A percentile compares a stretch with the other conserved stretches of the same genome.
Evolutionary conservation across 495 filamentous ascomycete genomes (phyloP).

Genomic region (Xylaria nigripes): DNA sequence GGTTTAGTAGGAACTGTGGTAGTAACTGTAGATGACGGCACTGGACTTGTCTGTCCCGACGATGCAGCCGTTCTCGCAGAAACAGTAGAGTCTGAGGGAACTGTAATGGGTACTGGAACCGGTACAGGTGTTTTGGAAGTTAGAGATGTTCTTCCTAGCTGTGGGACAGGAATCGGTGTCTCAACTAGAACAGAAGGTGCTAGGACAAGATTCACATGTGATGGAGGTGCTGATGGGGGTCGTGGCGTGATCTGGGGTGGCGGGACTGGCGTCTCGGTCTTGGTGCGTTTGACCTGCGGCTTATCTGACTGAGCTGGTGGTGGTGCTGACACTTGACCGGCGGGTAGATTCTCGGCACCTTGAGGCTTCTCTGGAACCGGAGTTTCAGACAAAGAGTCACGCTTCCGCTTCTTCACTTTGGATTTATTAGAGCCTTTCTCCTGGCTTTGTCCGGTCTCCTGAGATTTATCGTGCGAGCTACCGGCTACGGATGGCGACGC

Average conservation of each 20-base stretch:
- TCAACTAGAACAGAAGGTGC: conserved; percentile 28
- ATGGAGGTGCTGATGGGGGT: conserved; percentile 24
- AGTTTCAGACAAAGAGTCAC: conserved; percentile 39
- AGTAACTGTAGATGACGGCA: conserved; percentile 17
- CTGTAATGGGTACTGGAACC: conserved; percentile 17
- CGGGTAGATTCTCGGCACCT: conserved; percentile 19
- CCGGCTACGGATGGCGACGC: conserved; percentile 23
- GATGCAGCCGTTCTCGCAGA: conserved; percentile 24
- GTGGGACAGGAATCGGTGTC: conserved; percentile 45
- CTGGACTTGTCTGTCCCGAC: conserved; percentile 19
- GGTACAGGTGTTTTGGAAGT: conserved; percentile 40
- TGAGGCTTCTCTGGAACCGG: conserved; percentile 36
- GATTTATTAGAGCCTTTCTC: conserved; percentile 18
- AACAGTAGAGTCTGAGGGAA: conserved; percentile 22
- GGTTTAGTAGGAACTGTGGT: conserved; percentile 22
- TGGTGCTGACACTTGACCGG: conserved; percentile 17
- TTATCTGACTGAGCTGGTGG: conserved; percentile 19
- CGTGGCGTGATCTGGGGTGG: conserved; percentile 33
- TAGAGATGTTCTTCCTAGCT: conserved; percentile 40
- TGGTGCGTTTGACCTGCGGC: conserved; percentile 47
- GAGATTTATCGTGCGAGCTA: conserved; percentile 17
- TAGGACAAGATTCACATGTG: conserved; percentile 2
- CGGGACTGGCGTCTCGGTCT: conserved; percentile 48
- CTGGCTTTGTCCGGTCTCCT: conserved; percentile 15
- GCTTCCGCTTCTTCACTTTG: conserved; percentile 45